Evolutionary conservation across 306 rosid genomes (phyloP).

Genomic region (barrel medic (Medicago truncatula)): DNA sequence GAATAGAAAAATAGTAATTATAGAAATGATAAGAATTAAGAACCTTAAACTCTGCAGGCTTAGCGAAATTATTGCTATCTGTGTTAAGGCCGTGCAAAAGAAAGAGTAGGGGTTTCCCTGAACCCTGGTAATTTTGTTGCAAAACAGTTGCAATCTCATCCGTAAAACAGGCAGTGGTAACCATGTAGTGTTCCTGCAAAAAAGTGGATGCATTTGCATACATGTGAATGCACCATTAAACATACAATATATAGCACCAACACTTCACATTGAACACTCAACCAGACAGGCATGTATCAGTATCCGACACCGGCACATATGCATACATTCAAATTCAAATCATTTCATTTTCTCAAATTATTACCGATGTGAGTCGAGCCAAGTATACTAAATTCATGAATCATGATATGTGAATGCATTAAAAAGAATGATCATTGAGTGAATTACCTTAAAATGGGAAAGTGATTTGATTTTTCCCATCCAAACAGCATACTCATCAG

Average conservation of each 20-base stretch:
- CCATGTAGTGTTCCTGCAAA: conserved; percentile 81
- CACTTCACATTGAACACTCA: background rate
- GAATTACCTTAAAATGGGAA: conserved; percentile 66
- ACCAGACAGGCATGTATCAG: no score
- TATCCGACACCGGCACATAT: no score
- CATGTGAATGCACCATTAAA: conserved; percentile 37
- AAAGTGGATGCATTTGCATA: conserved; percentile 4
- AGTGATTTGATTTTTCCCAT: conserved; percentile 74
- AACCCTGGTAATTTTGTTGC: conserved; percentile 57
- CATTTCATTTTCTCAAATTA: no score
- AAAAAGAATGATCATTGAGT: background rate
- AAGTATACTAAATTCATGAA: no score
- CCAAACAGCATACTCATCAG: conserved; percentile 92
- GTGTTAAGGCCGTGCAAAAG: conserved; percentile 88
- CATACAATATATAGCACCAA: background rate
- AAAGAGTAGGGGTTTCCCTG: conserved; percentile 67
- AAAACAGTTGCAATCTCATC: conserved; percentile 66
- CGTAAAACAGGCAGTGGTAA: conserved; percentile 45
- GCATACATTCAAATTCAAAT: no score
- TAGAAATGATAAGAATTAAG: conserved; percentile 5
- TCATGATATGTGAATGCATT: background rate
- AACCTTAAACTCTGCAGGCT: conserved; percentile 87
- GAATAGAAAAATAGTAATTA: background rate
- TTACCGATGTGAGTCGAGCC: no score
- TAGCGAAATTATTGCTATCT: conserved; percentile 69